Evolutionary conservation across 768 basidiomycete genomes (phyloP), one percentile per base, ranked within the genome.

Genomic region (Amylocystis lapponica): DNA sequence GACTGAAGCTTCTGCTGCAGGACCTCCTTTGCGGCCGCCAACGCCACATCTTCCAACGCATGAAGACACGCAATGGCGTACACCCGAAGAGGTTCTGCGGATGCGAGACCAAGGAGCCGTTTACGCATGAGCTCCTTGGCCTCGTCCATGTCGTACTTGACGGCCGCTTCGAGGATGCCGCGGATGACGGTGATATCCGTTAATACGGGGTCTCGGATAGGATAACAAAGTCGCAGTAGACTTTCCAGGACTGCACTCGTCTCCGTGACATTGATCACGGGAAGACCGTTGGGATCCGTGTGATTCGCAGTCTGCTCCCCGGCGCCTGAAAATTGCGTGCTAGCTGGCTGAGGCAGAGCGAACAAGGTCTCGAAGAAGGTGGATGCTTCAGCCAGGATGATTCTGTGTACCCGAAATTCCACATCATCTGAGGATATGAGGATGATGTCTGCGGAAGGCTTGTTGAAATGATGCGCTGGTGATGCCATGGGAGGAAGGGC

Each of bases 341-440:
- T n/a, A n/a, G 30, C 19, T 1, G 75, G 67, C 27, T 63, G 60
- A 22, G 76, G 78, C 27, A 80, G 59, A 7, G 68, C 65, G 50
- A 81, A 75, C 63, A 78, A 70, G 47, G 69, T 66, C 41, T 64
- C 64, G 52, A 81, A 81, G 55, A 81, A 72, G 4, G 78, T 67
- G 12, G 78, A 81, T 2, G 77, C 70, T 25, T 76, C 59, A n/a
- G 74, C 68, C 25, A 81, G 64, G 10, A 58, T 56, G 16, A 43
- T 25, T 23, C 52, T 52, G 46, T 51, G 54, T n/a, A 54, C 54
- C 21, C 44, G 53, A 42, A 60, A 59, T 26, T 52, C 46, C 37
- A 51, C 49, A 16, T 37, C 39, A 36, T 62, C 61, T 17, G 47
- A 46, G 13, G 62, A 56, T 7, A 47, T 54, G 26, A 62, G 43